Conservation (phyloP, 805 yeast species). For the Grigorovia transvaalensis region DNA sequence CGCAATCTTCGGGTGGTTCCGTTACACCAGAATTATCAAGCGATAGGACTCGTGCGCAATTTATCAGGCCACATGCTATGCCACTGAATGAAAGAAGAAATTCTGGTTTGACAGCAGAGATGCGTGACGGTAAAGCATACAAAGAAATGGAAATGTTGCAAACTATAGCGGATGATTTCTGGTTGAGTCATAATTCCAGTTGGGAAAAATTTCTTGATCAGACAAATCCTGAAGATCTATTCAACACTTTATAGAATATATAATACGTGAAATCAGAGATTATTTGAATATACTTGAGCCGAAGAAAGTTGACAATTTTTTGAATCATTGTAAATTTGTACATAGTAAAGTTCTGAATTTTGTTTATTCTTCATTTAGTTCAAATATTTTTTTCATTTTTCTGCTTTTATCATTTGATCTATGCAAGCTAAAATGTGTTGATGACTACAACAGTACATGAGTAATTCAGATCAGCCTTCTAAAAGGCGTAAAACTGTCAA, state of each 20-base stretch:
- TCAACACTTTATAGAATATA: not conserved
- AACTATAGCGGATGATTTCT: slow-evolving; percentile 14
- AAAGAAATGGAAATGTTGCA: slow-evolving; percentile 8
- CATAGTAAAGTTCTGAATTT: no score
- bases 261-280: not conserved
- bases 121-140: not conserved
- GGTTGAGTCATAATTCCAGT: slow-evolving; percentile 12
- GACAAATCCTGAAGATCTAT: slow-evolving; percentile 1
- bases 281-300: no score
- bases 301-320: no score
- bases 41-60: not conserved
- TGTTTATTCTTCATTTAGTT: no score
- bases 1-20: not conserved
- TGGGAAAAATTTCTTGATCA: slow-evolving; percentile 10
- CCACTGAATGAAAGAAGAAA: not conserved
- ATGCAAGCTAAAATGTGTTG: no score
- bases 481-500: slow-evolving; percentile 16
- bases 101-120: not conserved
- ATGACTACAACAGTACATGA: not conserved
- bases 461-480: not conserved
- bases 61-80: not conserved
- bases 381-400: not conserved
- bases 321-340: not conserved
- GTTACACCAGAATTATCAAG: not conserved
- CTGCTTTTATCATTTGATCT: not conserved